These are phyloP conservation scores for Stenocarpella maydis DNA, from an alignment of 2,329 filamentous ascomycete genomes.

Conservation along the genomic window DNA sequence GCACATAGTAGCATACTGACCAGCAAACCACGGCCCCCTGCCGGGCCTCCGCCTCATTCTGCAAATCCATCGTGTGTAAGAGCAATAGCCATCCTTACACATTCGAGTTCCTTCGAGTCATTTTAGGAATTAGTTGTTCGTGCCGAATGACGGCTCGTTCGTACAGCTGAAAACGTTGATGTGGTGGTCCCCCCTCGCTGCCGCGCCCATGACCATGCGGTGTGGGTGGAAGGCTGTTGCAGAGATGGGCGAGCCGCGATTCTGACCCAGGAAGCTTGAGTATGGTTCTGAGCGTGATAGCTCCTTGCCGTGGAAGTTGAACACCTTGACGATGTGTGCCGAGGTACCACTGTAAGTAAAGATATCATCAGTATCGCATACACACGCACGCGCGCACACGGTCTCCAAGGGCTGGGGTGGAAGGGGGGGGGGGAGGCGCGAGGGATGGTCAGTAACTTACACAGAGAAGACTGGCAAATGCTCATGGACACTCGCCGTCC, in stretches of 20 bases:
- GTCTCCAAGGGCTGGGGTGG: too few relatives aligned
- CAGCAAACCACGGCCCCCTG: not conserved
- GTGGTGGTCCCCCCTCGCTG: constrained; percentile 85
- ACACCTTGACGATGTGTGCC: constrained; percentile 87
- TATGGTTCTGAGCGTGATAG: constrained; percentile 90
- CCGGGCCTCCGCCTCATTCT: not conserved
- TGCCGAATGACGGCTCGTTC: constrained; percentile 46
- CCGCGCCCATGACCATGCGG: constrained; percentile 87
- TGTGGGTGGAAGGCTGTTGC: constrained; percentile 96
- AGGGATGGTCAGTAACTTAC: constrained; percentile 62
- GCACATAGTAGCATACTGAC: not conserved
- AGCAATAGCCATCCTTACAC: not conserved
- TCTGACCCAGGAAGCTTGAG: constrained; percentile 85
- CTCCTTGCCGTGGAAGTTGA: constrained; percentile 83
- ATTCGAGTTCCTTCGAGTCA: not conserved
- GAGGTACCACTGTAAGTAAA: constrained; percentile 77
- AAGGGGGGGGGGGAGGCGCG: not conserved
- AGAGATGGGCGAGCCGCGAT: constrained; percentile 82
- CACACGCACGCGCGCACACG: not conserved
- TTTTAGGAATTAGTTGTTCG: constrained; percentile 18
- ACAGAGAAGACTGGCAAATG: constrained; percentile 95
- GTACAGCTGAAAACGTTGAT: constrained; percentile 87
- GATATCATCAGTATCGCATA: constrained; percentile 41
- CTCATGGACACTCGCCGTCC: constrained; percentile 91
- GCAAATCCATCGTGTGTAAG: constrained; percentile 13